Evolutionary conservation across 495 filamentous ascomycete species (phyloP), one percentile per base, ranked within the genome.

Genomic region (Trichoderma gamsii): DNA sequence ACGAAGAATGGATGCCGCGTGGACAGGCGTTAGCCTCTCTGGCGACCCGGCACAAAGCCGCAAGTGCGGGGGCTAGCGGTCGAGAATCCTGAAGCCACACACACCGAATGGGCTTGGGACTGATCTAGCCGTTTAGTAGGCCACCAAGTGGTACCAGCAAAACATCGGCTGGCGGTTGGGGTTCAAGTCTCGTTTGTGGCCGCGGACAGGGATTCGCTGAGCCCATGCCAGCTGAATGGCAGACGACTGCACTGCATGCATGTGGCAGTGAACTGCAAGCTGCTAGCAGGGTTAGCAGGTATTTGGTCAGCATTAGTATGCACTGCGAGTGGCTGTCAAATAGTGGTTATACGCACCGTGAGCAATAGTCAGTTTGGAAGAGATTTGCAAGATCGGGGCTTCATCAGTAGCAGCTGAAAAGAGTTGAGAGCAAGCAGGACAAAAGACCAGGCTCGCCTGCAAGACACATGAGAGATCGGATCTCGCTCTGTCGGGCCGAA

Each of bases 51-150:
- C 9, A 32, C 23, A 61, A 32, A 32, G 56, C 56, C 56, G 56
- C 56, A 61, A 61, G 27, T 61, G 56, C 56, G 56, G 56, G 56
- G 56, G 56, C 27, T 61, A 61, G 56, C 56, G 56, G 56, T 61
- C 56, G 56, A 61, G 56, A 32, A 61, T 27, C 23, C 27, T 32
- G 56, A 61, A 61, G 56, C 23, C 56, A 61, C 27, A 32, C 56
- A 25, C 56, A 23, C 16, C 44, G 44, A n/a, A 29, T 29, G 29
- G 13, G 44, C 13, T n/a, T 49, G 44, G 18, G 51, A 56, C 9
- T 23, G 18, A 23, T 61, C 16, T 16, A 23, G 27, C 29, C 29
- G 4, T 29, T 4, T n/a, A n/a, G 29, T 29, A 29, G 29, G 27
- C 15, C 51, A 25, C 21, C 2, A 13, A 32, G 23, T 18, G 56